phyloP scores from a whole-genome alignment of 345 rosid species.

The Brassica incana region DNA sequence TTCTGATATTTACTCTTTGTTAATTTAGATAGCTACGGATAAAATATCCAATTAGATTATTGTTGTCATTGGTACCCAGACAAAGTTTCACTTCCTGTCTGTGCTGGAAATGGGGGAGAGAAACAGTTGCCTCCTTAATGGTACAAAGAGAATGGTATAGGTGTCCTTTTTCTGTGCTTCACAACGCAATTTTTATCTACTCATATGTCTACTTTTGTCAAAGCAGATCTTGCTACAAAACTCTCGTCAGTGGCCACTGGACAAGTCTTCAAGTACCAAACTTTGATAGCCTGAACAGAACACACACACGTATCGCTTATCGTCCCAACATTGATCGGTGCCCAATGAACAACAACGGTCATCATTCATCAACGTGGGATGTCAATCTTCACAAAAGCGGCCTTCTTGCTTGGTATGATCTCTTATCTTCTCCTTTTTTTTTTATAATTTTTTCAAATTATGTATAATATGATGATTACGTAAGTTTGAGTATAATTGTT shows the following conservation, averaged over 20 bases:
- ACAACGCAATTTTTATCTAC: not conserved
- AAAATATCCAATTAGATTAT: too few species aligned
- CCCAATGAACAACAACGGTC: too few species aligned
- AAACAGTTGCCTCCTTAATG: constrained; percentile 64
- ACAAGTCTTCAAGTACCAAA: constrained; percentile 61
- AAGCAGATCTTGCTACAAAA: constrained; percentile 74
- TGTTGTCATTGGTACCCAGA: constrained; percentile 23
- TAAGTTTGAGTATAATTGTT: too few species aligned
- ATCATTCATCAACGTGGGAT: too few species aligned
- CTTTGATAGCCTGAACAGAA: constrained; percentile 45
- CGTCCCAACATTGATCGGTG: too few species aligned
- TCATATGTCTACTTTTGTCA: constrained; percentile 33
- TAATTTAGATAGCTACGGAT: not conserved
- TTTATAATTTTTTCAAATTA: too few species aligned
- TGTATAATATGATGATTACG: too few species aligned
- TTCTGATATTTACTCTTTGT: not conserved
- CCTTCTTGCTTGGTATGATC: too few species aligned
- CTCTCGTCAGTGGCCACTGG: constrained; percentile 64
- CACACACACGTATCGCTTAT: too few species aligned
- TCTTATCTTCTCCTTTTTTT: too few species aligned
- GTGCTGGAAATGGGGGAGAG: constrained; percentile 94
- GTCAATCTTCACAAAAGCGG: too few species aligned
- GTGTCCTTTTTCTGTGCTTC: not conserved
- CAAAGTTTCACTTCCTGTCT: constrained; percentile 61
- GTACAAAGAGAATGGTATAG: constrained; percentile 62